phyloP scores from a whole-genome alignment of 257 asterid species.

The Jacaranda mimosifolia region DNA sequence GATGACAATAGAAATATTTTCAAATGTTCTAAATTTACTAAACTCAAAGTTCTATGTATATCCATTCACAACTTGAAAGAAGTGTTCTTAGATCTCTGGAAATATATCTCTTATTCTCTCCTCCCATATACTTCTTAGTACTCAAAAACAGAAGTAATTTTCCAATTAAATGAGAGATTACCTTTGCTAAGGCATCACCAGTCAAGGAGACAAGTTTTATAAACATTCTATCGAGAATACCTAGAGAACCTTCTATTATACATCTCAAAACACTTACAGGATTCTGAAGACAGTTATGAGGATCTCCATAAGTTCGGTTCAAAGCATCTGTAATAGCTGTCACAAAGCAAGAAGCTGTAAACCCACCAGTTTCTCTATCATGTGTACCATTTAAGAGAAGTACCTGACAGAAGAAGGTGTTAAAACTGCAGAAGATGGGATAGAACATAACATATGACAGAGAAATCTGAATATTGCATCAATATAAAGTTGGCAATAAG shows the following conservation, averaged over 20 bases:
- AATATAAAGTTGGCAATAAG: background rate
- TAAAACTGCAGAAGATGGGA: constrained; percentile 14
- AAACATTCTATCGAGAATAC: background rate
- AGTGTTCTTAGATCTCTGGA: background rate
- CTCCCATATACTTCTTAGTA: too few species aligned
- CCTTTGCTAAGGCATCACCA: too few species aligned
- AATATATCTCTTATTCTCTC: background rate
- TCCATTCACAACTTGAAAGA: background rate
- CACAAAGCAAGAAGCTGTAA: constrained; percentile 88
- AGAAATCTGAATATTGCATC: background rate
- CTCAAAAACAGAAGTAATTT: too few species aligned
- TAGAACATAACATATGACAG: constrained; percentile 2
- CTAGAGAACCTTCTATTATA: background rate
- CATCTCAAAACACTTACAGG: constrained; percentile 59
- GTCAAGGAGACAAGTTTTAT: background rate
- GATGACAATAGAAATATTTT: background rate
- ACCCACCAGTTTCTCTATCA: constrained; percentile 90
- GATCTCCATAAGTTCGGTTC: constrained; percentile 84
- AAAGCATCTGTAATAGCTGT: constrained; percentile 91
- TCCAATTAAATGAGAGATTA: too few species aligned
- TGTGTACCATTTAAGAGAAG: constrained; percentile 87
- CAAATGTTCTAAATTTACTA: background rate
- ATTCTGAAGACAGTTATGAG: constrained; percentile 67
- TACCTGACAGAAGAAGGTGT: constrained; percentile 58
- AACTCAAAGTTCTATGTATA: background rate